A percentile compares a stretch with the other conserved stretches of the same genome.
These are phyloP conservation scores for Trichoderma orchidacearum DNA, from an alignment of 495 filamentous ascomycete species.

Conservation along the genomic window DNA sequence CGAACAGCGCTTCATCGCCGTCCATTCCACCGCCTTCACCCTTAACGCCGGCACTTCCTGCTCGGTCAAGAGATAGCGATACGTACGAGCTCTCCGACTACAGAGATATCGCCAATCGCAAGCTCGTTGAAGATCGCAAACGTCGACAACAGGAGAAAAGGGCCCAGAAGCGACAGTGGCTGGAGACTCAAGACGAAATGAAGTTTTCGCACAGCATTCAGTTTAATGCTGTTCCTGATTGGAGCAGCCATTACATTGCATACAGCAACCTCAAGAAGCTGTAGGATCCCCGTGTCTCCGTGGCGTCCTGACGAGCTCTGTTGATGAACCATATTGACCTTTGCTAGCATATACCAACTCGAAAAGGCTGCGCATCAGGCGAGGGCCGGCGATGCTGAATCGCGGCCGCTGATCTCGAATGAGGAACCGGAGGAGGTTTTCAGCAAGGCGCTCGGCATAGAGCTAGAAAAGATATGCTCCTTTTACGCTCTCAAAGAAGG, in stretches of 20 bases:
- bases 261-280: slow-evolving; percentile 99
- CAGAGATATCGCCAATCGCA: slow-evolving; percentile 3
- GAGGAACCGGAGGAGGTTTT: slow-evolving; percentile 70
- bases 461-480: slow-evolving; percentile 83
- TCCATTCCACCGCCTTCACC: neutral
- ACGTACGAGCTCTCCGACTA: slow-evolving; percentile 24
- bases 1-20: slow-evolving; percentile 3
- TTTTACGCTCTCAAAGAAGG: slow-evolving; percentile 82
- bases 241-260: slow-evolving; percentile 93
- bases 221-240: slow-evolving; percentile 98
- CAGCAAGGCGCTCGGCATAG: slow-evolving; percentile 64
- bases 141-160: slow-evolving; percentile 18
- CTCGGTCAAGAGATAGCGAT: neutral
- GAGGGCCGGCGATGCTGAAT: slow-evolving; percentile 54
- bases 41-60: neutral
- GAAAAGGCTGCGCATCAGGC: slow-evolving; percentile 61
- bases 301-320: neutral
- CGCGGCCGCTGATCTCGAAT: slow-evolving; percentile 62
- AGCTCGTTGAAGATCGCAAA: slow-evolving; percentile 7
- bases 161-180: slow-evolving; percentile 37
- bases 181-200: slow-evolving; percentile 69
- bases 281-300: slow-evolving; percentile 35
- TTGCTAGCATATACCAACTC: slow-evolving; percentile 75
- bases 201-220: slow-evolving; percentile 99
- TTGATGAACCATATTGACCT: neutral